Evolutionary conservation across 805 yeast genomes (phyloP).

Genomic region (Blastobotrys attinorum): DNA sequence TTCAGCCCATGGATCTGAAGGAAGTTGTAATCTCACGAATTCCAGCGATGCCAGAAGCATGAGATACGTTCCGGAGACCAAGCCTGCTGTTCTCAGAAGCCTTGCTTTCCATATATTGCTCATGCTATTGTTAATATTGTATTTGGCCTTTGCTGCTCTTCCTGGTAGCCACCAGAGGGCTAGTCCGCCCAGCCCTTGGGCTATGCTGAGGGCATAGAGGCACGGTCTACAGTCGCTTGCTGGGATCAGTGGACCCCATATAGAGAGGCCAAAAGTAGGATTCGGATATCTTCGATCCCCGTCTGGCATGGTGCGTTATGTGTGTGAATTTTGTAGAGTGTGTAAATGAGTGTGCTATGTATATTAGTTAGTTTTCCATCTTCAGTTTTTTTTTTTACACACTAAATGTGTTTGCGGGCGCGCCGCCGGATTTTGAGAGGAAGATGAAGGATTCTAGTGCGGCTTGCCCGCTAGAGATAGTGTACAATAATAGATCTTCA

Average conservation of each 20-base stretch:
- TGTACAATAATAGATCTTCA: too few species aligned
- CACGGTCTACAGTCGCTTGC: slow-evolving; percentile 58
- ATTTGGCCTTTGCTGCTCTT: background rate
- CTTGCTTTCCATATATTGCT: background rate
- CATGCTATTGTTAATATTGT: too few species aligned
- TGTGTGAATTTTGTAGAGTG: too few species aligned
- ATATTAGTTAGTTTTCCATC: too few species aligned
- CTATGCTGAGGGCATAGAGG: slow-evolving; percentile 41
- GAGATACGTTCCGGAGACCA: slow-evolving; percentile 38
- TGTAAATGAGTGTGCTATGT: too few species aligned
- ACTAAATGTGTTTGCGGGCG: too few species aligned
- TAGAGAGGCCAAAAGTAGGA: slow-evolving; percentile 51
- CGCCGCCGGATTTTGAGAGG: too few species aligned
- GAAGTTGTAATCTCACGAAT: slow-evolving; percentile 38
- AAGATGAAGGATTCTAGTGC: too few species aligned
- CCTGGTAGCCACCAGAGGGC: slow-evolving; percentile 16
- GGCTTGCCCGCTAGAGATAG: too few species aligned
- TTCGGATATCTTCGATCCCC: slow-evolving; percentile 16
- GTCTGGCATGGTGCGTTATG: too few species aligned
- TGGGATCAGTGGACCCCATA: slow-evolving; percentile 70
- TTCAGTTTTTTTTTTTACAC: too few species aligned
- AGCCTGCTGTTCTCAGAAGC: slow-evolving; percentile 25
- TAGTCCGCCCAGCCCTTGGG: slow-evolving; percentile 36
- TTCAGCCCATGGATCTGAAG: slow-evolving; percentile 61
- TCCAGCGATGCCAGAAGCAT: slow-evolving; percentile 53